These are phyloP conservation scores for Waltergamsia citrina DNA, from an alignment of 2,329 filamentous ascomycete species.

Conservation along the genomic window DNA sequence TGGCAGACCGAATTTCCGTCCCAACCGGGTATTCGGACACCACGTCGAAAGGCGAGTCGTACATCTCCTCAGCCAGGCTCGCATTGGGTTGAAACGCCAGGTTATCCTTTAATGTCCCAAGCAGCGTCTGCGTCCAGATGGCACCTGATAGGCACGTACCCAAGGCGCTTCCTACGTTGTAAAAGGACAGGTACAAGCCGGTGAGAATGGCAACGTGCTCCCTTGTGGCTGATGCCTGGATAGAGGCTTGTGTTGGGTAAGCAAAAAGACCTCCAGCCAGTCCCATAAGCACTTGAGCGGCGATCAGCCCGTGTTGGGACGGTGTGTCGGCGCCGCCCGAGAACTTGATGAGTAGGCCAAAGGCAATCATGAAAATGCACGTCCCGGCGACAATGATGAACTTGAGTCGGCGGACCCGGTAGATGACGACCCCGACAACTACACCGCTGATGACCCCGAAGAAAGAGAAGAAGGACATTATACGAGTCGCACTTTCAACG, in stretches of 20 bases:
- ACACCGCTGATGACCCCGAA: constrained; percentile 45
- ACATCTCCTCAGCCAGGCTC: constrained; percentile 23
- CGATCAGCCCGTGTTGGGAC: constrained; percentile 40
- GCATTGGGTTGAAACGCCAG: constrained; percentile 20
- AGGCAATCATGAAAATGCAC: constrained; percentile 43
- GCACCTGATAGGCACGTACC: constrained; percentile 29
- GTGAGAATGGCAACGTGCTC: constrained; percentile 28
- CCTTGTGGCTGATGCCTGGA: constrained; percentile 24
- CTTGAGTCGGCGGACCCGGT: constrained; percentile 43
- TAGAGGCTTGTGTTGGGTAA: constrained; percentile 28
- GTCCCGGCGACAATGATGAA: constrained; percentile 49
- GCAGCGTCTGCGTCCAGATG: constrained; percentile 31
- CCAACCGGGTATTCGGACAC: constrained; percentile 27
- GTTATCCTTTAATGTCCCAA: constrained; percentile 17
- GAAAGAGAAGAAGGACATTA: constrained; percentile 43
- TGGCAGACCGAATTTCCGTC: constrained; percentile 29
- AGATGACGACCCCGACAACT: constrained; percentile 39
- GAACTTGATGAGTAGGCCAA: constrained; percentile 44
- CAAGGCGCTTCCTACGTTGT: constrained; percentile 29
- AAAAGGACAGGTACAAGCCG: constrained; percentile 27
- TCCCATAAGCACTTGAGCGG: constrained; percentile 45
- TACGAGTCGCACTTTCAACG: constrained; percentile 43
- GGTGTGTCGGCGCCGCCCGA: constrained; percentile 34
- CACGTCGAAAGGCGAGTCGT: constrained; percentile 24
- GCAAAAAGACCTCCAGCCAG: constrained; percentile 49